Evolutionary conservation across 768 basidiomycete species (phyloP), one percentile per base, ranked within the genome.

Genomic region (Termitomyces sp.): DNA sequence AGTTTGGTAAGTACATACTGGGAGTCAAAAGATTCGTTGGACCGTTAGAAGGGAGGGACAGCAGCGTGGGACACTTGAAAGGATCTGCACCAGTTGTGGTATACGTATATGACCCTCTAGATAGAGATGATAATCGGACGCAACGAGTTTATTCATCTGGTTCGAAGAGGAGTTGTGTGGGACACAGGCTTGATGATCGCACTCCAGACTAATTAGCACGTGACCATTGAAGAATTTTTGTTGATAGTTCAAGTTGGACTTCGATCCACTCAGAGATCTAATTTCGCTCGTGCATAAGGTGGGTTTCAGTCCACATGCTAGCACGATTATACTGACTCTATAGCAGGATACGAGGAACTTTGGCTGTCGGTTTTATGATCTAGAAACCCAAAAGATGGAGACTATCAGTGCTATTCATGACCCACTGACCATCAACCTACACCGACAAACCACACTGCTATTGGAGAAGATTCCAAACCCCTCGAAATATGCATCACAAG

Each of bases 361-460:
- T 40, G 18, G 18, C 23, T 25, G 7, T 25, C 12, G n/a, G 22
- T 50, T 54, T 47, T 27, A 56, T 52, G 49, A 36, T 51, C 27
- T 51, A 60, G 44, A 56, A 40, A 31, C 22, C 42, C 7, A 56
- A 58, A 59, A 58, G 50, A 61, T 59, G 58, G 52, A 56, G 31
- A 10, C 32, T 6, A 58, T 56, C 59, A 64, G 61, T 67, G 65
- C 59, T 66, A 69, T 75, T 70, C 71, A 73, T 62, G 79, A 88
- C 71, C 86, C 86, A 50, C 75, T 88, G 49, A 65, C 73, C 46
- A 78, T 88, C 62, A 79, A 88, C 67, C 66, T 88, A 52, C 67
- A 64, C 55, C 73, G 76, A 58, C 86, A 88, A 65, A 81, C 77
- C 12, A 71, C 64, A 50, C 61, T 66, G 3, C 66, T 89, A 40